phyloP scores from a whole-genome alignment of 1,139 yeast species.

The Saccharomyces pastorianus region DNA sequence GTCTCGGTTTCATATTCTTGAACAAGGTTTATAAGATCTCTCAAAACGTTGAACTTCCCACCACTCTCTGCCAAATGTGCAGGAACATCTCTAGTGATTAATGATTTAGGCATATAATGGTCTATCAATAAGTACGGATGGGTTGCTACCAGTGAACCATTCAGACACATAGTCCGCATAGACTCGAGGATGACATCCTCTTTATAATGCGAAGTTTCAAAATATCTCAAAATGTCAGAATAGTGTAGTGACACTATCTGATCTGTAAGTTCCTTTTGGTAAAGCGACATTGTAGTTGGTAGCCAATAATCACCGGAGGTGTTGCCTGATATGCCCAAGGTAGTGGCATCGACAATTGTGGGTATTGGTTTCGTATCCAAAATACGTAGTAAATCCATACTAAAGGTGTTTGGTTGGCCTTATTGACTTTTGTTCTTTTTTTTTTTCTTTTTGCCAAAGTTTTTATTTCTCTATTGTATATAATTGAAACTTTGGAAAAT shows the following conservation, averaged over 20 bases:
- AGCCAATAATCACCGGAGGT: conserved; percentile 66
- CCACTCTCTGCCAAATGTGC: conserved; percentile 67
- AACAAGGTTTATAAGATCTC: conserved; percentile 43
- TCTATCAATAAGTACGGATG: conserved; percentile 84
- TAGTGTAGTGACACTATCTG: conserved; percentile 87
- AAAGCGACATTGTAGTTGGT: conserved; percentile 81
- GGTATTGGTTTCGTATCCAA: conserved; percentile 85
- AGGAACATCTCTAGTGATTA: conserved; percentile 72
- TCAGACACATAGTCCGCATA: conserved; percentile 61
- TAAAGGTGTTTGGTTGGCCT: too few species aligned
- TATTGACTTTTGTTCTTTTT: too few species aligned
- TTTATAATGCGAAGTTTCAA: conserved; percentile 50
- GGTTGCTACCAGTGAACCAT: conserved; percentile 70
- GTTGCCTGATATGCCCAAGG: conserved; percentile 30
- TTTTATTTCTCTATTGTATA: too few species aligned
- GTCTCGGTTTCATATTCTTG: conserved; percentile 39
- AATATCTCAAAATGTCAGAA: conserved; percentile 79
- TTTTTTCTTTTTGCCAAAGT: too few species aligned
- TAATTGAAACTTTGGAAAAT: too few species aligned
- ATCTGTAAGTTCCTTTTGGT: conserved; percentile 86
- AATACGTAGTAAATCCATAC: conserved; percentile 69
- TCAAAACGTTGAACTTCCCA: conserved; percentile 72
- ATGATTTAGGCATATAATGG: conserved; percentile 78
- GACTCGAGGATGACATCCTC: conserved; percentile 60
- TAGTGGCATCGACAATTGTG: conserved; percentile 49